Base-by-base conservation (phyloP, 1,284 basidiomycete genomes). In the Sanghuangporus sanghuang region DNA sequence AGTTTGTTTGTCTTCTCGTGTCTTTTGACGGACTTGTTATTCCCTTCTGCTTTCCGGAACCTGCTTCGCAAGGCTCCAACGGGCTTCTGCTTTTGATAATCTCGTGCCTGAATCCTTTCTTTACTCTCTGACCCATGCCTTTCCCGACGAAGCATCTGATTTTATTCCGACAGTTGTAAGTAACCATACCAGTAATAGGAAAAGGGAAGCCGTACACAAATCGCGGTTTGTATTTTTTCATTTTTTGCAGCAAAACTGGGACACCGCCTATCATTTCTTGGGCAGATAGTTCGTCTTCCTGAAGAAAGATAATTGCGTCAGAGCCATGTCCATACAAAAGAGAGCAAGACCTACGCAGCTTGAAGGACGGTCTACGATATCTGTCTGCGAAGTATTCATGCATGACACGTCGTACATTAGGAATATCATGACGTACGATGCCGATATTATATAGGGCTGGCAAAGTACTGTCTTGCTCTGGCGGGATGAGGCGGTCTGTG, bases 151-250 rank as follows among this genome's bases (percentile, higher is more conserved):
- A 79, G 63, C 78, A 78, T 11, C 53, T 54, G 16, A 78, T 75
- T 32, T 32, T 32, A 32, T 32, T 32, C 27, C 27, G 1, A 76
- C 71, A 39, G 67, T 44, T 12, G 44, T 44, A 4, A 48, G n/a
- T 38, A 92, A 91, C 0, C 90, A 90, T 4, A 92, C 85, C 69
- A 92, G 90, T 67, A 87, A 89, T 0, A 46, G 16, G 16, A 46
- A 46, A n/a, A 46, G 16, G 16, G 32, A 14, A 36, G 27, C 16
- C 32, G 1, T 54, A 54, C 53, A 90, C 80, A 3, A 89, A 75
- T 2, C 76, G 76, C 0, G 90, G 90, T 2, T 78, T 79, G 65
- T 78, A 77, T n/a, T 67, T 71, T 0, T 73, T 68, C 32, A 93
- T 74, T 70, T 92, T 93, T 4, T 65, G 66, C 0, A 90, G 75